Conservation (phyloP, 345 rosid genomes). For the Camelina sativa region DNA sequence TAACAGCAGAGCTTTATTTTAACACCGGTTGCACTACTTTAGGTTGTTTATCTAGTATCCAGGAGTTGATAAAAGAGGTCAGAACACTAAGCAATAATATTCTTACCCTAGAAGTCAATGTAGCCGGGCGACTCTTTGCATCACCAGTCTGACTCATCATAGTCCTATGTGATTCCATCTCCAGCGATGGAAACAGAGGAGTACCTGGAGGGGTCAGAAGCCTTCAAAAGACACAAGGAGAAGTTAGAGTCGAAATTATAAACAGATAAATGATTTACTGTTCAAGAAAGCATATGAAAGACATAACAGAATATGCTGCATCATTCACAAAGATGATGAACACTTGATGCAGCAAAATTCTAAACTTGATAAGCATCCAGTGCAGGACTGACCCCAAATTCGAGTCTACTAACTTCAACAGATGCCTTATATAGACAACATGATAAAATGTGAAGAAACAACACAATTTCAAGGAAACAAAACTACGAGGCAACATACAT, state of each 20-base stretch:
- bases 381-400: neutral
- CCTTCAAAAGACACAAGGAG: conserved; percentile 52
- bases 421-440: neutral
- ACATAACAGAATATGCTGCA: neutral
- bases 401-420: neutral
- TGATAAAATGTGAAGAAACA: conserved; percentile 18
- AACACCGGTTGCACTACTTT: conserved; percentile 1
- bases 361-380: neutral
- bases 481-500: neutral
- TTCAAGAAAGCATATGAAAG: neutral
- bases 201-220: conserved; percentile 98
- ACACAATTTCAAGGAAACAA: neutral
- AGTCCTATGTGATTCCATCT: conserved; percentile 84
- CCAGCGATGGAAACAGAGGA: conserved; percentile 95
- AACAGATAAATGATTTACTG: neutral
- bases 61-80: conserved; percentile 4
- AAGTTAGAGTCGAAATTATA: conserved; percentile 8
- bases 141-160: conserved; percentile 70
- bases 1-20: neutral
- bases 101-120: conserved; percentile 84
- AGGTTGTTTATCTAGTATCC: neutral
- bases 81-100: conserved; percentile 23
- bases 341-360: neutral
- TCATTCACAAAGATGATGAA: conserved; percentile 15
- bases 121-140: conserved; percentile 65